Evolutionary conservation across 805 yeast genomes (phyloP), one percentile per base, ranked within the genome.

Genomic region (Blastobotrys terrestris): DNA sequence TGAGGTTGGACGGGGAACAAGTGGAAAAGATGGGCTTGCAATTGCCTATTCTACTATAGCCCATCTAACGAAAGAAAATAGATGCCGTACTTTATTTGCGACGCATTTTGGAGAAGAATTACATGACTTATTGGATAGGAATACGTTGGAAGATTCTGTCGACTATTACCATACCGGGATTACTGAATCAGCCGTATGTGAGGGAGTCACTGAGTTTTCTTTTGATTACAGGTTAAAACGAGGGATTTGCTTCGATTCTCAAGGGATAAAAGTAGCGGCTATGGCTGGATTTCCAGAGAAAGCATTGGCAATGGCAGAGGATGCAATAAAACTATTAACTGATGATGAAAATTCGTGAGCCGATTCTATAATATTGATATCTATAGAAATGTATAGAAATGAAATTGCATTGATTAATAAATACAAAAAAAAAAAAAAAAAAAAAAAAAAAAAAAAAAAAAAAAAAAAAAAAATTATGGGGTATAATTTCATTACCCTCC

Each of bases 1-100:
- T 67, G 97, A 90, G 62, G 81, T 90, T 19, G 97, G 97, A 1
- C 73, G 96, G 51, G 97, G 97, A 0, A 90, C 97, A 0, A 85
- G 95, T 52, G 84, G 88, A 0, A 73, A 72, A 49, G 97, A 90
- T 68, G 97, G 97, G 1, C 72, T 86, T 2, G 85, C 96, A 1
- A 82, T 90, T 51, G 95, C 97, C 1, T 87, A 74, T 71, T 91
- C 95, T 0, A 77, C 91, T 0, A 67, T 90, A 47, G 66, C 77
- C 41, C 78, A 82, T 61, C 67, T 90, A 51, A 58, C 79, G 13
- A 66, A 70, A 18, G 65, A 65, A 2, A 86, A 83, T 58, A 73
- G 77, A 58, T 84, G 94, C 60, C 75, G 92, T 21, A 76, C 91
- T 0, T 69, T 90, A n/a, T 90, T 90, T 73, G 96, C 97, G 1